Evolutionary conservation across 2,329 filamentous ascomycete genomes (phyloP), one percentile per base, ranked within the genome.

Genomic region (Bisporella sp.): DNA sequence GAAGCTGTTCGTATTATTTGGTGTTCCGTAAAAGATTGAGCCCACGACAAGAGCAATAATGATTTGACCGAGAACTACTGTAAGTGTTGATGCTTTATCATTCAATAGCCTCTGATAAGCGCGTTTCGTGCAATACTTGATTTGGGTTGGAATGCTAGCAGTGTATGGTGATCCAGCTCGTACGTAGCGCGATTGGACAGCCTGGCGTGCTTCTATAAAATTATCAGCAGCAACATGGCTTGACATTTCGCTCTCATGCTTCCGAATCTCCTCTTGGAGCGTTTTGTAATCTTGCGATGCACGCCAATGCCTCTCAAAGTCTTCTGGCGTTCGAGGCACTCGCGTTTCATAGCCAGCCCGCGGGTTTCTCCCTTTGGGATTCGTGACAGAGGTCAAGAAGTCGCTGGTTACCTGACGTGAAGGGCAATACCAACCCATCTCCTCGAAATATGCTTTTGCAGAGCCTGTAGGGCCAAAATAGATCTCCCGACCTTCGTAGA

Each of bases 331-430:
- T 3, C 82, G 74, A 1, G 85, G 85, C 0, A 84, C 79, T 45
- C 70, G 71, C 49, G 72, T 66, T 58, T 87, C 81, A 66, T 77
- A 82, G 0, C 84, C 84, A 6, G 72, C 59, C 1, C 72, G 71
- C 0, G 76, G 66, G n/a, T n/a, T n/a, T 69, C 54, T 77, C 71
- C 32, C 70, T 69, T 55, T 69, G 2, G 75, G 69, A 47, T 79
- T 79, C 6, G 82, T 89, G 62, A 92, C 83, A 2, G 84, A 88
- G 0, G 87, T 91, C 41, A 92, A 69, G 67, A 92, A 92, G 64
- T 93, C 88, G 1, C 81, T 57, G 2, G 62, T 65, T 8, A 62
- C 65, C 46, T 64, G 61, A 8, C 85, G 76, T 31, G 81, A 76
- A 0, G 85, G 84, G 59, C 85, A 88, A 9, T 79, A 72, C 59